These are phyloP conservation scores for Paragyromitra xinjiangensis DNA, from an alignment of 495 filamentous ascomycete species.

Conservation along the genomic window DNA sequence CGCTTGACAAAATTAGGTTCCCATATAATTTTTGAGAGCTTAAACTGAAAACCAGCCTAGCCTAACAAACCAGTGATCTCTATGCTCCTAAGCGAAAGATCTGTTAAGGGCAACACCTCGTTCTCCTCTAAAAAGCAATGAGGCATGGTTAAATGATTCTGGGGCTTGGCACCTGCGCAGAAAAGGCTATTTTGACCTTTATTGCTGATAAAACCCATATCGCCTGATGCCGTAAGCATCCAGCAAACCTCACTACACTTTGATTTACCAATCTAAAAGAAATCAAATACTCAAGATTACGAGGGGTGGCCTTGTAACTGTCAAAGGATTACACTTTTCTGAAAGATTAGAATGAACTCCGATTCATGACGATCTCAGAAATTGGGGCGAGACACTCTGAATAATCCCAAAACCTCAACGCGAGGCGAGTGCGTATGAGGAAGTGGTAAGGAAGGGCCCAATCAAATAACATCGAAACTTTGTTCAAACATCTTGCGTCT, in stretches of 20 bases:
- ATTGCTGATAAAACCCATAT: neutral
- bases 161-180: neutral
- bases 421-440: neutral
- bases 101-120: too few species aligned
- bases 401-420: neutral
- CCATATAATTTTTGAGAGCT: too few species aligned
- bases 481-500: neutral
- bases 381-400: neutral
- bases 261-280: neutral
- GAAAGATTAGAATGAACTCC: neutral
- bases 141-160: neutral
- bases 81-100: too few species aligned
- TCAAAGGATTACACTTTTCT: neutral
- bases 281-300: neutral
- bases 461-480: neutral
- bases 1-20: too few species aligned
- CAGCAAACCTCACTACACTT: neutral
- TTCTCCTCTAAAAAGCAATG: neutral
- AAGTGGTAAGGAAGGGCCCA: neutral
- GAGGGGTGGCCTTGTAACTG: neutral
- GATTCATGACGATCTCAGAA: neutral
- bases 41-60: too few species aligned
- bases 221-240: neutral
- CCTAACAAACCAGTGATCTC: too few species aligned
- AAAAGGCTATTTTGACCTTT: neutral